Base-by-base conservation (phyloP, 169 alveolate species). In the Cryptosporidium baileyi region DNA sequence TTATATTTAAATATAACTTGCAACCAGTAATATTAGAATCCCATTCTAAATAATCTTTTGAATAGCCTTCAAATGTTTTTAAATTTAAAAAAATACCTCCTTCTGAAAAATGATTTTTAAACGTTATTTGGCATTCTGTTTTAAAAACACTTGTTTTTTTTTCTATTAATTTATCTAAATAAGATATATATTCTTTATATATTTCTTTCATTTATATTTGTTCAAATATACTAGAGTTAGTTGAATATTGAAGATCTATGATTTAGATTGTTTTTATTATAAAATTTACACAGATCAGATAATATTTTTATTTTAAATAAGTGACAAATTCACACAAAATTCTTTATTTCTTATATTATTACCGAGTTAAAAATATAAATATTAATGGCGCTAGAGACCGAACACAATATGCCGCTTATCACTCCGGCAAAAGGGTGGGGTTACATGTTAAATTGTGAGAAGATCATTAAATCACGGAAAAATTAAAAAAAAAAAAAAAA, bases 11-110 rank as follows among this genome's bases (percentile, higher is more conserved):
- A 49, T 65, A 41, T 19, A 49, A 43, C 41, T 47, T 57, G 26
- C 80, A 51, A 15, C 89, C 62, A 63, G 44, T 61, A 59, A 41
- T 44, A 8, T 1, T n/a, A 51, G 32, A 11, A 41, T 89, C 90
- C 80, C 80, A 80, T 1, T 79, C 80, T 7, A 89, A 74, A 43
- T 59, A 63, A 19, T 82, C 91, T 32, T 28, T 22, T 22, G 93
- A 91, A 43, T 81, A 91, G 0, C 94, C 89, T 22, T 89, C 81
- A 41, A 61, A 93, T 0, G 91, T 88, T 62, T 52, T 80, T 79
- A 93, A 47, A 90, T 93, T 93, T 1, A 93, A 61, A 62, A 80
- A 93, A 4, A 93, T 88, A 22, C 96, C 96, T 60, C 82, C 89
- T 5, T 32, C 38, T 3, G 85, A 74, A 19, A 38, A 36, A 13